These are phyloP conservation scores for Tricholoma bakamatsutake DNA, from an alignment of 768 basidiomycete species.

Conservation along the genomic window DNA sequence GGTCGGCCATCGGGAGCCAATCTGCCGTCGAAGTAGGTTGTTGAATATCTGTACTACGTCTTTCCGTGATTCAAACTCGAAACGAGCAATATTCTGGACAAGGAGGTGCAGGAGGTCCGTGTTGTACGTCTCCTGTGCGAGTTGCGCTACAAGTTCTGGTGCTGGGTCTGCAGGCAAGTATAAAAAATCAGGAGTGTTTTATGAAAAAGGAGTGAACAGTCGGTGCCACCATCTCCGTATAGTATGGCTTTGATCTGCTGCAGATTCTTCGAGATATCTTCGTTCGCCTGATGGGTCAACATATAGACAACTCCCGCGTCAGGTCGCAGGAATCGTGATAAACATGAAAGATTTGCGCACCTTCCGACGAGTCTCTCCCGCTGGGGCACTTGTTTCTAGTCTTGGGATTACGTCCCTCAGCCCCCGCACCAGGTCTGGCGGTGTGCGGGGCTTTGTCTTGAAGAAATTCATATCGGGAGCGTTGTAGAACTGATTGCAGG, in stretches of 20 bases:
- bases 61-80: slow-evolving; percentile 93
- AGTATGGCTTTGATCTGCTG: slow-evolving; percentile 87
- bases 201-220: slow-evolving; percentile 4
- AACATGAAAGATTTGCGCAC: slow-evolving; percentile 32
- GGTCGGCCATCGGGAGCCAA: slow-evolving; percentile 92
- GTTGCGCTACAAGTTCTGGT: slow-evolving; percentile 87
- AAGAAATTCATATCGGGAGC: slow-evolving; percentile 79
- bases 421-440: slow-evolving; percentile 80
- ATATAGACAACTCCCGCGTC: background rate
- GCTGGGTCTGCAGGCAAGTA: slow-evolving; percentile 52
- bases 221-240: slow-evolving; percentile 83
- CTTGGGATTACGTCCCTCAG: slow-evolving; percentile 74
- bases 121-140: slow-evolving; percentile 93
- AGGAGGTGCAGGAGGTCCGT: slow-evolving; percentile 81
- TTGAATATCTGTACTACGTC: slow-evolving; percentile 87
- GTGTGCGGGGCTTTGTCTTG: slow-evolving; percentile 84
- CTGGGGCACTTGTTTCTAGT: slow-evolving; percentile 69
- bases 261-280: slow-evolving; percentile 85
- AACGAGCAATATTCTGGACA: slow-evolving; percentile 73
- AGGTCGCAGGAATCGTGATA: background rate
- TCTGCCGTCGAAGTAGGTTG: slow-evolving; percentile 83
- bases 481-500: background rate
- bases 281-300: slow-evolving; percentile 56
- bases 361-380: slow-evolving; percentile 75
- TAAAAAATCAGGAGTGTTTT: background rate